Base-by-base conservation (phyloP, 1,284 basidiomycete genomes). In the Leccinum solheimii region DNA sequence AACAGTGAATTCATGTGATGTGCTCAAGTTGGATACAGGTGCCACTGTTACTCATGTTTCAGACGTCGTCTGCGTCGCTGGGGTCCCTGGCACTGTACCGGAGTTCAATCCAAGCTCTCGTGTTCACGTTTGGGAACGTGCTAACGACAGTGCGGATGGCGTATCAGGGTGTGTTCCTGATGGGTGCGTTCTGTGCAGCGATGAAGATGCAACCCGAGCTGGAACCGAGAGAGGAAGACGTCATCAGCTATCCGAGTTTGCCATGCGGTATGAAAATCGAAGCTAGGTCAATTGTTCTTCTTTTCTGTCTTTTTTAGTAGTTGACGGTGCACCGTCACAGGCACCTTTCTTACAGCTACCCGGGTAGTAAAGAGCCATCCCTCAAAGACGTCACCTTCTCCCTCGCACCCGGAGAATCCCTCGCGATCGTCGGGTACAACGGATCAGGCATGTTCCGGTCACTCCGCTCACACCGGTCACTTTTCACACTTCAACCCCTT, bases 351-450 rank as follows among this genome's bases (percentile, higher is more conserved):
- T 94, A 87, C 69, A 88, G 87, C 5, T 94, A 94, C 76, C 90
- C 90, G 13, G 90, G 88, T 34, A 81, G 81, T 65, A 78, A 75
- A 54, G 83, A 86, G 58, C 84, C 89, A 32, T 86, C 88, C 34
- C 74, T 95, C 55, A 80, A 77, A 65, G 79, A 89, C 69, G 81
- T 94, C 67, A 89, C 79, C 68, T 85, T 95, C 66, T 80, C 79
- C 26, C 78, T 95, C 50, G 77, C 84, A 61, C 78, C 90, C 11
- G 92, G 92, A 13, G 89, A 92, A 76, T 87, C 82, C 26, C 81
- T 94, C 55, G 92, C 92, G 9, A 86, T 95, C 62, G 92, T 95
- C 27, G 92, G 92, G 13, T 87, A 85, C 71, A 91, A 91, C 74
- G 89, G 90, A 63, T 91, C 89, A 67, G 89, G 89, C 85, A 73